A percentile compares a stretch with the other conserved stretches of the same genome.
phyloP scores from a whole-genome alignment of 345 rosid species.

The Xanthoceras sorbifolium region DNA sequence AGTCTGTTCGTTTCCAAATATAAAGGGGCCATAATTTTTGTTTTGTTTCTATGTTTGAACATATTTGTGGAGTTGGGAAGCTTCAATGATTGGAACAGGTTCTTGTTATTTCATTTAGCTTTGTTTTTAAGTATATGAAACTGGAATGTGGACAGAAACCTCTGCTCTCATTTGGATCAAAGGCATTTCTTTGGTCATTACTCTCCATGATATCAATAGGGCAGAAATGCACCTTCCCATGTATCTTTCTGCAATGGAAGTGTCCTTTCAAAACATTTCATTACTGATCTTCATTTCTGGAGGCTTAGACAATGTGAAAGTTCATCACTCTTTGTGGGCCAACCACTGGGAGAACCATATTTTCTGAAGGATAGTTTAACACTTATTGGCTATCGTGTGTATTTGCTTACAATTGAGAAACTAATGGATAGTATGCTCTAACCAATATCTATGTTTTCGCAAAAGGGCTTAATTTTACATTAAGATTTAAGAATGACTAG shows the following conservation, averaged over 20 bases:
- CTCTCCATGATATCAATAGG: neutral
- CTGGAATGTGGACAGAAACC: neutral
- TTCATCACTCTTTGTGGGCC: neutral
- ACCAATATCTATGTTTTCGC: neutral
- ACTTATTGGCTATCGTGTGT: neutral
- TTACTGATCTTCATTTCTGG: neutral
- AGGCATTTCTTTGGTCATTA: neutral
- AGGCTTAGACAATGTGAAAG: neutral
- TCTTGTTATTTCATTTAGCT: neutral
- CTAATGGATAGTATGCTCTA: neutral
- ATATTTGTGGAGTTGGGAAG: neutral
- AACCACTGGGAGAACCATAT: neutral
- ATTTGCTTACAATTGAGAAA: neutral
- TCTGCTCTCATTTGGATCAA: neutral
- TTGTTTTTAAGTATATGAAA: neutral
- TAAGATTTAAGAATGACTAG: neutral
- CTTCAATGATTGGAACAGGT: neutral
- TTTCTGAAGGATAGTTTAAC: constrained; percentile 1
- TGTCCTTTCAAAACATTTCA: neutral
- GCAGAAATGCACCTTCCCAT: neutral
- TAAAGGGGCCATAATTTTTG: neutral
- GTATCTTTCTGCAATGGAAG: neutral
- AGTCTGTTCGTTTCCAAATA: neutral
- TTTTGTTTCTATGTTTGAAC: neutral
- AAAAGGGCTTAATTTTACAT: neutral